Conservation (phyloP, 2,329 filamentous ascomycete species). For the Harringtonia aguacate region DNA sequence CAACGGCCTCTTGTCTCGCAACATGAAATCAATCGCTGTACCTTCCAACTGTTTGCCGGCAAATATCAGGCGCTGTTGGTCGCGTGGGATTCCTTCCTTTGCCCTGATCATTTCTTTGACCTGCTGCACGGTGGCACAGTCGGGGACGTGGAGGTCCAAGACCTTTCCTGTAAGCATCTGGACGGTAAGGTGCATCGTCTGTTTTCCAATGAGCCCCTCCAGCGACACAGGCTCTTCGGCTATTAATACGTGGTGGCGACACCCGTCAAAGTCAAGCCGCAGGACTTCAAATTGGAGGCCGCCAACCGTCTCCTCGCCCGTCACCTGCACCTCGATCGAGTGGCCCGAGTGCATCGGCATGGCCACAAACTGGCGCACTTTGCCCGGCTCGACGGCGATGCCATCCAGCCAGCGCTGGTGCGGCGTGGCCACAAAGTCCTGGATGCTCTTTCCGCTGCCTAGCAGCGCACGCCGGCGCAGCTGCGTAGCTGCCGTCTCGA, state of each 20-base stretch:
- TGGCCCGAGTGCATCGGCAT: constrained; percentile 2
- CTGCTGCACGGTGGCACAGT: neutral
- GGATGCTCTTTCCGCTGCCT: neutral
- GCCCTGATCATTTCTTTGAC: neutral
- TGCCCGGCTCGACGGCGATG: neutral
- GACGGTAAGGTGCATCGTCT: neutral
- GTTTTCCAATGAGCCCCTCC: too few species aligned
- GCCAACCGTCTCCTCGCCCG: constrained; percentile 1
- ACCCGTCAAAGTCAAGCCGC: too few species aligned
- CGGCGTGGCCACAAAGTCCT: constrained; percentile 6
- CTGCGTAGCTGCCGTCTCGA: neutral
- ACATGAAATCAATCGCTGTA: too few species aligned
- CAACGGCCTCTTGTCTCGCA: too few species aligned
- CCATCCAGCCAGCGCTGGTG: constrained; percentile 5
- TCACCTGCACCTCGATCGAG: constrained; percentile 4
- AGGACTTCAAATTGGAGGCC: constrained; percentile 6
- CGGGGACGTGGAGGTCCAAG: too few species aligned
- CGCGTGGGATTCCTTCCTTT: neutral
- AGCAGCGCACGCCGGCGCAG: neutral
- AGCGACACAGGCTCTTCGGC: too few species aligned
- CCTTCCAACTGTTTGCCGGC: neutral
- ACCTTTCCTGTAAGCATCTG: neutral
- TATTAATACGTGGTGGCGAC: too few species aligned
- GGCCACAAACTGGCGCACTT: constrained; percentile 7
- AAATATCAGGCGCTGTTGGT: neutral